Conservation (phyloP, 306 rosid genomes). For the Oemleria cerasiformis region DNA sequence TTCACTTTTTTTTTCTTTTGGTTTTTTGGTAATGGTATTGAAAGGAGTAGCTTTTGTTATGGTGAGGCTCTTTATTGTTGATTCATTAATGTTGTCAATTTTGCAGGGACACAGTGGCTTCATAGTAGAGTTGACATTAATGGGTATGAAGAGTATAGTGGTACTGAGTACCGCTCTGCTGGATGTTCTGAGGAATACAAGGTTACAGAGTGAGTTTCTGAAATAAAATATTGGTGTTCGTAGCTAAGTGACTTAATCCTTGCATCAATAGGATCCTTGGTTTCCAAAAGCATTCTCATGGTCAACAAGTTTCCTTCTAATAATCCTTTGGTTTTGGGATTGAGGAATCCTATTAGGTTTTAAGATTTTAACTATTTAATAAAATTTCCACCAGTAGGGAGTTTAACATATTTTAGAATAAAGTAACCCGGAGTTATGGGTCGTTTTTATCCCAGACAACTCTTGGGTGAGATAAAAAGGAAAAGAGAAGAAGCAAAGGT, state of each 20-base stretch:
- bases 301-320: background rate
- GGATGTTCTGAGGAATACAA: conserved; percentile 90
- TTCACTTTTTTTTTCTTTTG: background rate
- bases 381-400: background rate
- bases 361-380: background rate
- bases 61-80: conserved; percentile 15
- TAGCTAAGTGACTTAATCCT: background rate
- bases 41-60: conserved; percentile 12
- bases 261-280: background rate
- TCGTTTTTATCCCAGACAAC: too few relatives aligned
- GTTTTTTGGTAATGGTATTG: background rate
- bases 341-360: background rate
- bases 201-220: conserved; percentile 58
- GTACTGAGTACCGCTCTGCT: conserved; percentile 83
- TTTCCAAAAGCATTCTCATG: background rate
- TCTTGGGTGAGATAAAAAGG: too few relatives aligned
- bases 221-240: background rate
- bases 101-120: conserved; percentile 84
- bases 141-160: conserved; percentile 93
- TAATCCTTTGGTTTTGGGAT: background rate
- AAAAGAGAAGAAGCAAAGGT: background rate
- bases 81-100: conserved; percentile 1
- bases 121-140: conserved; percentile 74
- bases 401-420: background rate
- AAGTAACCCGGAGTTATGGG: background rate